Base-by-base conservation (phyloP, 164 flowering plant species). In the Berberis thunbergii region DNA sequence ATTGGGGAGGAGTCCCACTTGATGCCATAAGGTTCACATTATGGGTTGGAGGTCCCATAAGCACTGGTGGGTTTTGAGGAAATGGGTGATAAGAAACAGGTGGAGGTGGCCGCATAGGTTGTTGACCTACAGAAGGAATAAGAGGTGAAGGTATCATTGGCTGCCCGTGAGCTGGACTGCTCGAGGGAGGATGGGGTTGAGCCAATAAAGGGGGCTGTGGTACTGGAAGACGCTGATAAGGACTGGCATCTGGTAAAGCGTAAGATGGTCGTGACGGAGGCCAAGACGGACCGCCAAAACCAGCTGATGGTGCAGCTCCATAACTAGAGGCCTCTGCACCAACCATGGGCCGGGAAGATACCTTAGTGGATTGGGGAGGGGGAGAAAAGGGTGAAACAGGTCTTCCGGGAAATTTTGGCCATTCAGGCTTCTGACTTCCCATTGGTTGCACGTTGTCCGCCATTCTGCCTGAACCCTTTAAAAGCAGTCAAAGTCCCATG, bases 351-450 rank as follows among this genome's bases (percentile, higher is more conserved):
- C 69, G 71, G 67, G 81, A 73, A 8, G 91, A 75, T 57, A 61
- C 66, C 77, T 77, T 82, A 6, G 94, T 89, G 52, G 65, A 74
- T 41, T 66, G 87, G 49, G 84, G 78, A 71, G 83, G 73, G 74
- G 54, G 7, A 46, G 48, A 11, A 62, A 61, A 61, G 54, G 61
- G 65, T 61, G 70, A 61, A 45, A 46, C 45, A 45, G 70, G 70
- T 60, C 70, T 61, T 55, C 70, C 70, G 45, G 70, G 70, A 49
- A 61, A 67, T 55, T 48, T 54, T 9, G 74, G 79, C 54, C 73
- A 80, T 48, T 79, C 79, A 49, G 78, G 75, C 65, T 84, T 76
- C 76, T 87, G 89, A 67, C 85, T 83, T 68, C 88, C 96, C 88
- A 82, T 86, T 49, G 80, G 61, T 64, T 76, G 78, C 68, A 73